Evolutionary conservation across 2,329 filamentous ascomycete species (phyloP).

Genomic region (Apiospora hydei): DNA sequence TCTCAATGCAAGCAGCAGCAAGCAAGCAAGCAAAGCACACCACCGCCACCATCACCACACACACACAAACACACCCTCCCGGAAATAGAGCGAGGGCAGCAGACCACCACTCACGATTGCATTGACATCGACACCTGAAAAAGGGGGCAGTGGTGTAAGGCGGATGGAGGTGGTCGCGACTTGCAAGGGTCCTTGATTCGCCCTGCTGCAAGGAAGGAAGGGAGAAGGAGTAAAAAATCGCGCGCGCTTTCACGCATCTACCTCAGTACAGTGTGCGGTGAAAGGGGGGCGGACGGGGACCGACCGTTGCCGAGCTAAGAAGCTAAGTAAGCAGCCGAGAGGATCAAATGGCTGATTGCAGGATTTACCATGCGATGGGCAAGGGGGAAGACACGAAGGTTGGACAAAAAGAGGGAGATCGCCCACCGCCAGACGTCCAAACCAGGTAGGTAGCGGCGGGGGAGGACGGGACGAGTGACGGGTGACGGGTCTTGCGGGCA

Average conservation of each 20-base stretch:
- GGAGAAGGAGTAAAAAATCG: neutral
- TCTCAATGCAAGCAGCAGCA: conserved; percentile 7
- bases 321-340: neutral
- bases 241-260: neutral
- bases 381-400: neutral
- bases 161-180: neutral
- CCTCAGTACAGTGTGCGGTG: neutral
- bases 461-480: neutral
- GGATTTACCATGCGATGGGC: neutral
- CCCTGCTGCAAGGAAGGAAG: neutral
- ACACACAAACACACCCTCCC: neutral
- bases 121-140: conserved; percentile 15
- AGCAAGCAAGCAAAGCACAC: neutral
- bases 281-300: neutral
- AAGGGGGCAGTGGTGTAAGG: conserved; percentile 4
- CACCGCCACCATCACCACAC: too few relatives aligned
- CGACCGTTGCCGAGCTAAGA: neutral
- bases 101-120: conserved; percentile 18
- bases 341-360: conserved; percentile 5
- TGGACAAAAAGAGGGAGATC: conserved; percentile 5
- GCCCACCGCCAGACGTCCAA: conserved; percentile 11
- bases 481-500: neutral
- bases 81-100: neutral
- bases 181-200: neutral
- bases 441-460: neutral